Conservation (phyloP, 257 asterid genomes). For the Rhazya stricta region DNA sequence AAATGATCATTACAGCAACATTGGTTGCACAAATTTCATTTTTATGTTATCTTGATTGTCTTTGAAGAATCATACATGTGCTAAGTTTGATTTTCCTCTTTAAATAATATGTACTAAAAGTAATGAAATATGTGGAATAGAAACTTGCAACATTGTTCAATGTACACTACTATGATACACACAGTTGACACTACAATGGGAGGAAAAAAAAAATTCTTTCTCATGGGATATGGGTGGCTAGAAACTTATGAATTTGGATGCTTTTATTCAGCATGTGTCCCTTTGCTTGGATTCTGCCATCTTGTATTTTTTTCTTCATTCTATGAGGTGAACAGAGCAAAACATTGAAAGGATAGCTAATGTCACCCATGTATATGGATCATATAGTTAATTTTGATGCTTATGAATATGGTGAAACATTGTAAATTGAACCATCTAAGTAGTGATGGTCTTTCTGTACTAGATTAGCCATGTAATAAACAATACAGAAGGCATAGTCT, state of each 20-base stretch:
- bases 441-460: constrained; percentile 1
- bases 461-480: background rate
- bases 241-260: background rate
- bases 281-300: background rate
- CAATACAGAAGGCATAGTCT: background rate
- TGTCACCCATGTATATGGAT: background rate
- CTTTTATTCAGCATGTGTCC: background rate
- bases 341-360: no score
- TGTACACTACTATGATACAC: background rate
- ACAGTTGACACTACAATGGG: background rate
- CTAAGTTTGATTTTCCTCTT: background rate
- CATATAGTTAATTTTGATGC: background rate
- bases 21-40: background rate
- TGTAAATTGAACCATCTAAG: background rate
- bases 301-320: constrained; percentile 1
- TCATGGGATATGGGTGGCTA: background rate
- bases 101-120: background rate
- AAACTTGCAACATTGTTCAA: background rate
- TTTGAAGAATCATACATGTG: background rate
- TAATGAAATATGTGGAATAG: background rate
- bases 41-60: background rate
- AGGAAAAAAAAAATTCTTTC: background rate
- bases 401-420: background rate
- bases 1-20: constrained; percentile 7
- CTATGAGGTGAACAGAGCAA: background rate